Conservation (phyloP, 116 monocot species). For the Cymodocea nodosa region DNA sequence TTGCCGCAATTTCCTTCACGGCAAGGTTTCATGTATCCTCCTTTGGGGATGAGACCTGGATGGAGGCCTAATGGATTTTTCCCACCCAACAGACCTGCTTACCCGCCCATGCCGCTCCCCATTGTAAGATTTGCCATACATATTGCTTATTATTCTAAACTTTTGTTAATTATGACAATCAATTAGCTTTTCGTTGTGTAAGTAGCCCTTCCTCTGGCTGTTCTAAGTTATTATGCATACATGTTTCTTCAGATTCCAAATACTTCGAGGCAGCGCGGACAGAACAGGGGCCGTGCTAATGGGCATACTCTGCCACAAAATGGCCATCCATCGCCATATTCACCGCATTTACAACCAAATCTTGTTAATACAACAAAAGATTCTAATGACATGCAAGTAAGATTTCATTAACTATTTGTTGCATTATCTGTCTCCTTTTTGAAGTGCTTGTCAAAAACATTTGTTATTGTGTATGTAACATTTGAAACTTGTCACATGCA, state of each 20-base stretch:
- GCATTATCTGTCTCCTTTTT: background rate
- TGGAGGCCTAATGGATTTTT: slow-evolving; percentile 49
- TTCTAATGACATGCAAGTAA: slow-evolving; percentile 24
- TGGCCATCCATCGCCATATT: slow-evolving; percentile 25
- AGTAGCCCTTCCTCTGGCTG: background rate
- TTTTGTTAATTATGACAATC: too few relatives aligned
- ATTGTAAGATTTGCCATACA: slow-evolving; percentile 15
- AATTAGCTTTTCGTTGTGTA: background rate
- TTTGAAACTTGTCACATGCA: background rate
- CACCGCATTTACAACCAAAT: slow-evolving; percentile 23
- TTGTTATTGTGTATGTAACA: too few relatives aligned
- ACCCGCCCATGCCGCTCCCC: slow-evolving; percentile 35
- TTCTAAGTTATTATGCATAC: background rate
- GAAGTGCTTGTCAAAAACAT: too few relatives aligned
- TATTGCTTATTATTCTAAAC: too few relatives aligned
- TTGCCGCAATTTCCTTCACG: slow-evolving; percentile 26
- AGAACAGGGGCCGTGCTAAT: slow-evolving; percentile 31
- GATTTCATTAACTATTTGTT: background rate
- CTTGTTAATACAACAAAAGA: slow-evolving; percentile 24
- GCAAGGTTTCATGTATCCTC: slow-evolving; percentile 42
- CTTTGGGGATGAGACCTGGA: slow-evolving; percentile 32
- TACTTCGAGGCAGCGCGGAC: slow-evolving; percentile 32
- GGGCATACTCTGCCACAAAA: slow-evolving; percentile 27
- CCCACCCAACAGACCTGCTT: slow-evolving; percentile 25
- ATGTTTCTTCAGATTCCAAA: slow-evolving; percentile 28